Evolutionary conservation across 345 rosid species (phyloP), one percentile per base, ranked within the genome.

Genomic region (Lepidium didymum): DNA sequence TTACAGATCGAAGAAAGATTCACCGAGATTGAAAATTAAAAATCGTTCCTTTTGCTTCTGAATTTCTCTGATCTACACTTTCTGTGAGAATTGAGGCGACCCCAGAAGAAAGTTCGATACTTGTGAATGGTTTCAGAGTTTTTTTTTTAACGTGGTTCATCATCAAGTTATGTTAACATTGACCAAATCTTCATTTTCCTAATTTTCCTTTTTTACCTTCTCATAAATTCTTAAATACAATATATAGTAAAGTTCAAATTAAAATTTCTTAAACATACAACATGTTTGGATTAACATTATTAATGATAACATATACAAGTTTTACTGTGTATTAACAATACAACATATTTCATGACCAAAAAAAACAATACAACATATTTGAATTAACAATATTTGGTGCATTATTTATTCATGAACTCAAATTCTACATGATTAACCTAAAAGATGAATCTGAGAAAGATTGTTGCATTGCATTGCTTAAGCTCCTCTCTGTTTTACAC

Each of bases 1-100:
- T 42, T 52, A 69, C 10, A 40, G 77, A 66, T 66, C 77, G 34
- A 21, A 5, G 46, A 34, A 10, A 19, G 52, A 60, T 50, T 50
- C 29, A 8, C 21, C 53, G 14, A 14, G 40, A 50, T 40, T 60
- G 60, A 31, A 47, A n/a, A 4, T 5, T 16, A 41, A 16, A 31
- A 7, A 33, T 49, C 6, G 31, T 7, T 46, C 54, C 54, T 31
- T 42, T 10, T 5, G 51, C 1, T 49, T 36, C 33, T 6, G 27
- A 27, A 50, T 50, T 41, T 27, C 9, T 29, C 49, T 16, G 69
- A 65, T 65, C 29, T 25, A 10, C 25, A 10, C 27, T 54, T 55
- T 55, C 59, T 33, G 23, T 15, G 23, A 4, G 7, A 62, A 59
- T 37, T 64, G 0, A 62, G 67, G 35, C 14, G 15, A 36, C 4